Conservation (phyloP, 345 rosid species). For the Salix dunnii region DNA sequence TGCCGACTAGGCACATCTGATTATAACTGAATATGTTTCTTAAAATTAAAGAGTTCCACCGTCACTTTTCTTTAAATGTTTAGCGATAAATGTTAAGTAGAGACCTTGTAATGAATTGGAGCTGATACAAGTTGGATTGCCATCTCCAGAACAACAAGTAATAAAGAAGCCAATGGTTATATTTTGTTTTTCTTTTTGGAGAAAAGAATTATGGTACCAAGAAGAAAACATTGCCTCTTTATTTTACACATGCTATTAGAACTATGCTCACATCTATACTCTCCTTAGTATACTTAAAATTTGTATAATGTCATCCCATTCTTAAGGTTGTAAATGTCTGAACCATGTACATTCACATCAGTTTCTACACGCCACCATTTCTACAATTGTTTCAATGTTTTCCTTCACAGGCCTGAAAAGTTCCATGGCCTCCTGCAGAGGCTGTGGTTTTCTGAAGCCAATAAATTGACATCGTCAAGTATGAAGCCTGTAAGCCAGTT, state of each 20-base stretch:
- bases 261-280: background rate
- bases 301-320: too few relatives aligned
- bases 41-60: background rate
- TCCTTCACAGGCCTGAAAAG: conserved; percentile 43
- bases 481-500: conserved; percentile 31
- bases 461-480: conserved; percentile 27
- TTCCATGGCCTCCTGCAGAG: conserved; percentile 49
- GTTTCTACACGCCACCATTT: background rate
- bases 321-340: too few relatives aligned
- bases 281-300: background rate
- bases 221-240: background rate
- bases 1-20: background rate
- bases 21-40: background rate
- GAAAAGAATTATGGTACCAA: background rate
- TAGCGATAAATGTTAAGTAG: background rate
- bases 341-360: too few relatives aligned
- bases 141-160: background rate
- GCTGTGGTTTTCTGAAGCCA: conserved; percentile 40
- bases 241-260: background rate
- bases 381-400: background rate
- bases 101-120: background rate
- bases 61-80: background rate
- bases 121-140: background rate
- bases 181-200: background rate
- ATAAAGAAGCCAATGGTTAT: background rate